Percentiles rank a stretch among this genome's conserved stretches.
Conservation (phyloP, 345 rosid genomes). For the Rubroshorea leprosula region DNA sequence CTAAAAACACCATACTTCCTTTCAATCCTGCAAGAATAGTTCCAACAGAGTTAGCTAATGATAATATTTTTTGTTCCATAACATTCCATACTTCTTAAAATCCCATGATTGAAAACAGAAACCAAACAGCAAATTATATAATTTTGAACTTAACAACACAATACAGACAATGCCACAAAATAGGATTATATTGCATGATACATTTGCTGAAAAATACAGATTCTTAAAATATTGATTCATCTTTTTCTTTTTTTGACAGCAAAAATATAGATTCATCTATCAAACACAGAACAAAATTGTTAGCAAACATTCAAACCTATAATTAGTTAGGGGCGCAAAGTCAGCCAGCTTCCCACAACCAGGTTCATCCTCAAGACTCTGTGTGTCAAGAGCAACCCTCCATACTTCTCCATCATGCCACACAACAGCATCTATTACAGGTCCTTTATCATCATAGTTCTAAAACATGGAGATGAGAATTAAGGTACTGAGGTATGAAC, state of each 20-base stretch:
- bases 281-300: too few species aligned
- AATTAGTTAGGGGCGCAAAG: conserved; percentile 75
- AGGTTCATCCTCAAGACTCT: conserved; percentile 74
- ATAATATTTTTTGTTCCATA: neutral
- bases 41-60: conserved; percentile 1
- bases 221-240: too few species aligned
- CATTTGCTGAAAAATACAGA: too few species aligned
- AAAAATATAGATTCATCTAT: too few species aligned
- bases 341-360: conserved; percentile 76
- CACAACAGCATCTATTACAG: conserved; percentile 87
- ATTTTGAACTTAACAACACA: neutral
- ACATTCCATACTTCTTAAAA: too few species aligned
- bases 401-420: conserved; percentile 97
- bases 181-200: neutral
- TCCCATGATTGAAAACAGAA: too few species aligned
- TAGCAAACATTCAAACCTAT: conserved; percentile 38
- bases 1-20: conserved; percentile 84
- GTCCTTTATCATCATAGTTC: conserved; percentile 93
- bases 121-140: neutral
- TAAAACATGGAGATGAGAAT: conserved; percentile 22
- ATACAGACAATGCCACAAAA: neutral
- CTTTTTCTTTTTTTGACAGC: too few species aligned
- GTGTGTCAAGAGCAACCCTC: conserved; percentile 97
- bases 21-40: conserved; percentile 52
- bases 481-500: conserved; percentile 12